Percentiles rank a stretch among this genome's conserved stretches.
Evolutionary conservation across 2,329 filamentous ascomycete species (phyloP).

Genomic region (Periconia digitata): DNA sequence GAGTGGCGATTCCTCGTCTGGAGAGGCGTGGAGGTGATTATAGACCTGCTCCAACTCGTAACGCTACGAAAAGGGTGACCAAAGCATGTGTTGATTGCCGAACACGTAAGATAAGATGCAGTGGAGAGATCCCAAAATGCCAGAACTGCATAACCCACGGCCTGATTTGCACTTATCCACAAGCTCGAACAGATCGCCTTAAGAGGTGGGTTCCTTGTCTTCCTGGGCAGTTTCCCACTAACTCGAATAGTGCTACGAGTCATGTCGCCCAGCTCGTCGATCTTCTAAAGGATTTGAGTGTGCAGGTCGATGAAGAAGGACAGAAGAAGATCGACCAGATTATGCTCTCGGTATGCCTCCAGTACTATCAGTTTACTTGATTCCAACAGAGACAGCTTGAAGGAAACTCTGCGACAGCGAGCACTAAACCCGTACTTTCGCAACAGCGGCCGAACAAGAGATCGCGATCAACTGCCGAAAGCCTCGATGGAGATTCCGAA

Average conservation of each 20-base stretch:
- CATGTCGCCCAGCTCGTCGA: not conserved
- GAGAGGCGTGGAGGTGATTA: not conserved
- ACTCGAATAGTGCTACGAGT: not conserved
- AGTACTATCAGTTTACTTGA: not conserved
- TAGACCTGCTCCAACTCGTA: not conserved
- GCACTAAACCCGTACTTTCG: not conserved
- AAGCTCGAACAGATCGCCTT: not conserved
- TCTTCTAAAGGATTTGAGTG: not conserved
- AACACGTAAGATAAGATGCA: constrained; percentile 1
- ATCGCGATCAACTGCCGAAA: not conserved
- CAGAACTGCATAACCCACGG: not conserved
- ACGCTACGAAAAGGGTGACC: not conserved
- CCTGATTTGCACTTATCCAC: not conserved
- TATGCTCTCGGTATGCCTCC: not conserved
- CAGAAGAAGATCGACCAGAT: not conserved
- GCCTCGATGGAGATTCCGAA: not conserved
- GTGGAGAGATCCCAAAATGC: constrained; percentile 1
- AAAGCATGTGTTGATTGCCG: not conserved
- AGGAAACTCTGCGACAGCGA: not conserved
- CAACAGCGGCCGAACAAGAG: not conserved
- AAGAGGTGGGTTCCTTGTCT: not conserved
- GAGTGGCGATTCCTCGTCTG: constrained; percentile 4
- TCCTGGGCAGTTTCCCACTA: not conserved
- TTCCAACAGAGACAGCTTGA: not conserved
- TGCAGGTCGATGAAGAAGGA: not conserved